Evolutionary conservation across 1,284 basidiomycete genomes (phyloP), one percentile per base, ranked within the genome.

Genomic region (Ustilago xerochloae): DNA sequence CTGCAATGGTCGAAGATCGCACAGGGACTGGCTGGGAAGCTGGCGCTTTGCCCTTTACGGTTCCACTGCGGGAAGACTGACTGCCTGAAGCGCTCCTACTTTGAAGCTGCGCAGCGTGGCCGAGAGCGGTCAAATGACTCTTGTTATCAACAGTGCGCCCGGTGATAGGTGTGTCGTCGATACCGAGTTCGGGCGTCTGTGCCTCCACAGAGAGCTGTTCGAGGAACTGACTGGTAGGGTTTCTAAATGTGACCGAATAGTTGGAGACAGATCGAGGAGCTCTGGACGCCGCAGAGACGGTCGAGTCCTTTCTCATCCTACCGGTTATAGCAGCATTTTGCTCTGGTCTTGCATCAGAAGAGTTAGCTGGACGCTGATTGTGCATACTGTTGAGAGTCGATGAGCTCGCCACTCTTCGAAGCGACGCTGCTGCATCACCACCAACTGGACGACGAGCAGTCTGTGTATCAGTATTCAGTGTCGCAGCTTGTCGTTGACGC

Each of bases 31-130:
- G 18, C 5, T 38, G 45, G 12, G 29, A 16, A 26, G 48, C 33
- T n/a, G 63, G 35, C 3, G 52, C 45, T 22, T 61, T 73, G 16
- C 32, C 60, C 9, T 57, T 63, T 22, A 53, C 26, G 2, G 56
- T 53, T 1, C 28, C 33, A 18, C 26, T 55, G 15, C 28, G 45
- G 18, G 1, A 13, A 18, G 24, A 20, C 1, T 52, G 36, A 6
- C 43, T 55, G 0, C 18, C 46, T 26, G 64, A 61, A 35, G 53
- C 52, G 16, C 18, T 49, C 2, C 60, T 51, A 22, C 47, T 65
- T 24, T 66, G 65, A 15, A 74, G 15, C 35, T 74, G 65, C 2
- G 66, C 63, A 9, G 72, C 72, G 36, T 75, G 72, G 6, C 63
- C 66, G 2, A 70, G 49, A 13, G 72, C 72, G 3, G 71, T 74